phyloP scores from a whole-genome alignment of 768 basidiomycete species.

The Roridomyces roridus region DNA sequence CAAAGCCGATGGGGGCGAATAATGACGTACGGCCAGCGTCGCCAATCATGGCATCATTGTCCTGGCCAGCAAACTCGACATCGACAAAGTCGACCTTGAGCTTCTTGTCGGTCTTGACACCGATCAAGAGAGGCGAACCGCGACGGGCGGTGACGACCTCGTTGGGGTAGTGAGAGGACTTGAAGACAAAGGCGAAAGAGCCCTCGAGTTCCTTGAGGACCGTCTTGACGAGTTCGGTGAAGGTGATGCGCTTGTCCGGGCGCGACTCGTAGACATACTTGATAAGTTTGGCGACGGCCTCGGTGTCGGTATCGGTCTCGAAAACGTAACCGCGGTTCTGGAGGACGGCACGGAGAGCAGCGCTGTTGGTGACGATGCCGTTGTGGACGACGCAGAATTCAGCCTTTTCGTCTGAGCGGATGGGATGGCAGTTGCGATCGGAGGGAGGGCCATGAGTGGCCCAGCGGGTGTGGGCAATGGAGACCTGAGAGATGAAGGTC shows the following conservation, averaged over 20 bases:
- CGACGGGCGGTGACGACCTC: constrained; percentile 96
- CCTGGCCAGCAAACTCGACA: constrained; percentile 89
- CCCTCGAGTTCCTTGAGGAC: constrained; percentile 98
- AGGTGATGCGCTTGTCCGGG: constrained; percentile 81
- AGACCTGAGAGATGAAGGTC: constrained; percentile 84
- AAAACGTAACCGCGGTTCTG: constrained; percentile 96
- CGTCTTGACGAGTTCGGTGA: constrained; percentile 92
- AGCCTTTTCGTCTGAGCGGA: constrained; percentile 77
- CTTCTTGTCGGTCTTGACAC: constrained; percentile 99
- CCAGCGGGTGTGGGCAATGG: constrained; percentile 99
- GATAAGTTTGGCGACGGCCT: constrained; percentile 93
- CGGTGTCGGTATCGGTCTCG: constrained; percentile 96
- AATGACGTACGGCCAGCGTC: constrained; percentile 45
- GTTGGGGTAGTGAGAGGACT: constrained; percentile 93
- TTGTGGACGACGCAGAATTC: constrained; percentile 98
- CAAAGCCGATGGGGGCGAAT: too few species aligned
- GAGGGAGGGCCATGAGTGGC: constrained; percentile 96
- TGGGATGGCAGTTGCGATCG: constrained; percentile 91
- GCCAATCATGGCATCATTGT: constrained; percentile 47
- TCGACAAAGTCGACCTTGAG: constrained; percentile 99
- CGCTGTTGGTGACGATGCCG: constrained; percentile 96
- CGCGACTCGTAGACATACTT: constrained; percentile 98
- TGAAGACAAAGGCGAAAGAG: constrained; percentile 99
- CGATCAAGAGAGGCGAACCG: constrained; percentile 94
- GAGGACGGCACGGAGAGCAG: constrained; percentile 87